Conservation (phyloP, 108 stramenopile genomes). For the Cyclotella atomus region DNA sequence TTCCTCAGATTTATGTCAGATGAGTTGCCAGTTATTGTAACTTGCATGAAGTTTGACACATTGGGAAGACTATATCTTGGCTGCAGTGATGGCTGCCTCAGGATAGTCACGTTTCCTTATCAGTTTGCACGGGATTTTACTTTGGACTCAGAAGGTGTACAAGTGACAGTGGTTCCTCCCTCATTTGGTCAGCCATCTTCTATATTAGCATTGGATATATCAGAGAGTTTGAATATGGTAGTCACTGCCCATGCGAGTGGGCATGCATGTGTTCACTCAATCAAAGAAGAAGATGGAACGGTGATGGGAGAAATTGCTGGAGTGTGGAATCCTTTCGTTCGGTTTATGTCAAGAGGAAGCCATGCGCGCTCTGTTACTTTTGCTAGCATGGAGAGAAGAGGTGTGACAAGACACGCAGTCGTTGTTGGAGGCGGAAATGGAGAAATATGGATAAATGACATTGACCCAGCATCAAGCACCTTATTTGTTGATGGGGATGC, state of each 20-base stretch:
- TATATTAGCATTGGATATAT: conserved; percentile 44
- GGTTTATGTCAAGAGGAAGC: background rate
- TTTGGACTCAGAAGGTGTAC: conserved; percentile 1
- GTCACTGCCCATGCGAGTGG: conserved; percentile 42
- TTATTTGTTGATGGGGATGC: conserved; percentile 9
- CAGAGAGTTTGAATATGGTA: conserved; percentile 33
- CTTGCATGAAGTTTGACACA: conserved; percentile 59
- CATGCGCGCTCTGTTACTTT: conserved; percentile 48
- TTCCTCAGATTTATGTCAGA: conserved; percentile 21
- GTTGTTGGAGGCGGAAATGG: conserved; percentile 57
- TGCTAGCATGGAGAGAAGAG: conserved; percentile 12
- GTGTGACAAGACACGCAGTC: conserved; percentile 7
- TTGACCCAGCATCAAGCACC: conserved; percentile 14
- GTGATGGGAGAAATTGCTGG: conserved; percentile 11
- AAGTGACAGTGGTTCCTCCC: conserved; percentile 11
- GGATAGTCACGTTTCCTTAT: conserved; percentile 29
- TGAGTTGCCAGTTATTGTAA: conserved; percentile 27
- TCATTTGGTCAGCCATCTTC: conserved; percentile 15
- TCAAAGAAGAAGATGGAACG: conserved; percentile 11
- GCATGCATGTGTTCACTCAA: conserved; percentile 31
- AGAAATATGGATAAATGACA: conserved; percentile 32
- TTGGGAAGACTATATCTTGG: conserved; percentile 52
- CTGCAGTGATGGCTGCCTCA: conserved; percentile 54
- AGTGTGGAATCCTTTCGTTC: conserved; percentile 39
- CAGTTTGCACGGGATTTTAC: background rate